Evolutionary conservation across 176 grass and related monocot species (phyloP), one percentile per base, ranked within the genome.

Genomic region (Tillandsia leiboldiana): DNA sequence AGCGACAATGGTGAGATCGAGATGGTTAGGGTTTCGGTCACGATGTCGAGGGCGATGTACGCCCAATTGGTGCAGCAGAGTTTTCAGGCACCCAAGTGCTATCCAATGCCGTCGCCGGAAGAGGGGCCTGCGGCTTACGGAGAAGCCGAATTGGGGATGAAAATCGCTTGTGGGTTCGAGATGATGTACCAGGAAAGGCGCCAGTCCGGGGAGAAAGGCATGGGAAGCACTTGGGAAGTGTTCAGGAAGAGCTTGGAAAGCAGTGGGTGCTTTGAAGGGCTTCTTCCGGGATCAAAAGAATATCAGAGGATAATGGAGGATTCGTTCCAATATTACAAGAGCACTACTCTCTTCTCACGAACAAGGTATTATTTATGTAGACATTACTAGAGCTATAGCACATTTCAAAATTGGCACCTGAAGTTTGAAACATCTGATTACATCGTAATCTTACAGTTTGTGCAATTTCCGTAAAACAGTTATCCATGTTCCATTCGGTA

Each of bases 121-220:
- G 82, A 93, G 11, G 81, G 83, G 15, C 79, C 69, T 0, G 71
- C 81, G 15, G 87, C 73, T 61, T 99, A 77, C 68, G n/a, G 67
- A 8, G 94, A 99, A 73, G 84, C 89, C 17, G 94, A 99, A 59
- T 67, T 99, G 70, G 94, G 94, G 2, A 77, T 99, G 89, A 99
- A 99, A 66, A 93, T 99, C 66, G 79, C 89, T 1, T 99, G 89
- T 1, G 94, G 94, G 49, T 87, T 99, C 64, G 94, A 99, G 81
- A 99, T 93, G 94, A 90, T 99, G 79, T 99, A 99, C 26, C 89
- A 99, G 83, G 89, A 87, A 68, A 99, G 89, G 67, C 53, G 26
- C 23, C 68, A 58, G 3, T 68, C 87, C 67, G 83, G 66, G 13
- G 79, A 85, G 75, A 77, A 90, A 90, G 89, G 86, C 11, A 97